phyloP scores from a whole-genome alignment of 164 flowering plant genomes.

The Protea cynaroides region DNA sequence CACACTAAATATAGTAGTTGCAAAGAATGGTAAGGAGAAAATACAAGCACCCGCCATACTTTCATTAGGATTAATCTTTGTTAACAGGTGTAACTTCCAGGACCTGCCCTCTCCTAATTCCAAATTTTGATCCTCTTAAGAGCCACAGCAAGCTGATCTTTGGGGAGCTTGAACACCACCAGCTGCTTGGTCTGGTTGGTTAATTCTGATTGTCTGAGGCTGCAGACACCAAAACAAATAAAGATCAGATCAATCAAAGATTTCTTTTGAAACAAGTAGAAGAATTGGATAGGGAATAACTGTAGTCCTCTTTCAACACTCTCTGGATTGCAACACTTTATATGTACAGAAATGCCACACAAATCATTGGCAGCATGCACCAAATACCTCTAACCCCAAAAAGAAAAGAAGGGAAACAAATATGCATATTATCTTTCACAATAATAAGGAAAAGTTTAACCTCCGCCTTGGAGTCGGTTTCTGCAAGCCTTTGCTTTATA shows the following conservation, averaged over 20 bases:
- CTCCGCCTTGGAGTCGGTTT: conserved; percentile 57
- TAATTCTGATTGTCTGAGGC: conserved; percentile 72
- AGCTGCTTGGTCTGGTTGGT: conserved; percentile 49
- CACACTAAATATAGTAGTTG: conserved; percentile 9
- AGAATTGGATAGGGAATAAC: too few species aligned
- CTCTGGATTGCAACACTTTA: too few species aligned
- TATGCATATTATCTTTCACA: too few species aligned
- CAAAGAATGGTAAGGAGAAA: conserved; percentile 14
- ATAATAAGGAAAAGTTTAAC: conserved; percentile 12
- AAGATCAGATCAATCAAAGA: background rate
- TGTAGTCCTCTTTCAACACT: too few species aligned
- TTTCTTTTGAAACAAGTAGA: too few species aligned
- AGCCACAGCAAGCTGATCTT: conserved; percentile 80
- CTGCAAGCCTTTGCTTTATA: conserved; percentile 76
- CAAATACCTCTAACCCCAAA: too few species aligned
- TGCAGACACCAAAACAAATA: conserved; percentile 26
- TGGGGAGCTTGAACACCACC: conserved; percentile 51
- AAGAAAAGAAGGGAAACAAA: too few species aligned
- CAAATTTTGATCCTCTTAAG: conserved; percentile 23
- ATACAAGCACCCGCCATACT: conserved; percentile 9
- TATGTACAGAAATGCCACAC: too few species aligned
- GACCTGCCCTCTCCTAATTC: background rate
- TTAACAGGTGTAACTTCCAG: background rate
- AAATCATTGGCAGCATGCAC: too few species aligned
- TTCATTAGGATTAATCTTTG: conserved; percentile 5